Evolutionary conservation across 306 rosid genomes (phyloP).

Genomic region (Vigna nakashimae): DNA sequence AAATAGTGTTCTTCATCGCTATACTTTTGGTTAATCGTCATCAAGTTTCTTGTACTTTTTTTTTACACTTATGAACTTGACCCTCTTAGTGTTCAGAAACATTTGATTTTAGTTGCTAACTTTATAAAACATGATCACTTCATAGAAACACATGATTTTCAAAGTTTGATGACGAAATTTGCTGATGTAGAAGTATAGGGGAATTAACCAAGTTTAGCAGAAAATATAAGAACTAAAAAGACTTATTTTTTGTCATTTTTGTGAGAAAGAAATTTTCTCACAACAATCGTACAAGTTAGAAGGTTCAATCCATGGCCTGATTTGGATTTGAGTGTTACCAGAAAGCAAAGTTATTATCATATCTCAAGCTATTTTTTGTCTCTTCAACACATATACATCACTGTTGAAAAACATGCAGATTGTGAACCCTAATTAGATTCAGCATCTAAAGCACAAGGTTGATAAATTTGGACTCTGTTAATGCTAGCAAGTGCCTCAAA

Average conservation of each 20-base stretch:
- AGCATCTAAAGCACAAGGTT: neutral
- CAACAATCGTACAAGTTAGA: neutral
- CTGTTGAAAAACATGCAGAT: neutral
- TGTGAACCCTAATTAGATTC: neutral
- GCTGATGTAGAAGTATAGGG: too few species aligned
- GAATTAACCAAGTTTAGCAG: too few species aligned
- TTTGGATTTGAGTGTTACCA: conserved; percentile 1
- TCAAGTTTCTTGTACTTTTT: too few species aligned
- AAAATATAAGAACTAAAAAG: too few species aligned
- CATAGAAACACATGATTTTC: too few species aligned
- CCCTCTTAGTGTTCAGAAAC: too few species aligned
- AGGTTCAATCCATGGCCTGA: neutral
- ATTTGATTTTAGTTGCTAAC: too few species aligned
- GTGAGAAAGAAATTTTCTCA: neutral
- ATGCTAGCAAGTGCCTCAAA: neutral
- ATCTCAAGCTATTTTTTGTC: conserved; percentile 19
- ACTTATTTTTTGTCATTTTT: too few species aligned
- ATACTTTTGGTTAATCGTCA: too few species aligned
- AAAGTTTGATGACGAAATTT: too few species aligned
- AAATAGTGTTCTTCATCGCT: neutral
- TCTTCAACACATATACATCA: neutral
- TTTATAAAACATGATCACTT: too few species aligned
- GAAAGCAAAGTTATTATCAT: neutral
- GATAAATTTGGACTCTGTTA: neutral
- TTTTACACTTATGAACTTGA: too few species aligned